These are phyloP conservation scores for Heliamphora exappendiculata DNA, from an alignment of 148 eudicot genomes.

Conservation along the genomic window DNA sequence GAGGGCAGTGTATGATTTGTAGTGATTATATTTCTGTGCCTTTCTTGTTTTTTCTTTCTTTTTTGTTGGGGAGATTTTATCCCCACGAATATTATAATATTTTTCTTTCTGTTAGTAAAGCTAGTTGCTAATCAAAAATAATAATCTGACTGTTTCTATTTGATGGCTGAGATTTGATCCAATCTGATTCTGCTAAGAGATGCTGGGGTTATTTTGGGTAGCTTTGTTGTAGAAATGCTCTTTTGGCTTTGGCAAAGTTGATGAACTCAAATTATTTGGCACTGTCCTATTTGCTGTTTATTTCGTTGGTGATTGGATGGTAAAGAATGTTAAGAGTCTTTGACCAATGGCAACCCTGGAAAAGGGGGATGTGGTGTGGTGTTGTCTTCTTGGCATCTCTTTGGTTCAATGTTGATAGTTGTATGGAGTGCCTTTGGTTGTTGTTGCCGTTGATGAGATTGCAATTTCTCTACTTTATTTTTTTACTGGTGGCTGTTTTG, in stretches of 20 bases:
- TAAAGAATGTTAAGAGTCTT: not conserved
- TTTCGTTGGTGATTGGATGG: not conserved
- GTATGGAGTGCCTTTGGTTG: not conserved
- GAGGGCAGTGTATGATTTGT: too few species aligned
- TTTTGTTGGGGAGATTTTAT: too few species aligned
- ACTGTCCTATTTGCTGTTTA: not conserved
- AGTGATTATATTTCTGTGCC: too few species aligned
- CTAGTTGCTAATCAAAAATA: too few species aligned
- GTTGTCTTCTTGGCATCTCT: not conserved
- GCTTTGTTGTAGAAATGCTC: not conserved
- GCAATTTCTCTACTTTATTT: not conserved
- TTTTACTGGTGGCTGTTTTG: too few species aligned
- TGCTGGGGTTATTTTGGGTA: not conserved
- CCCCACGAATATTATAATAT: too few species aligned
- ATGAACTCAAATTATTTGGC: not conserved
- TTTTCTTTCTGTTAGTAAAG: too few species aligned
- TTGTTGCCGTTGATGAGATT: not conserved
- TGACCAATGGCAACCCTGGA: not conserved
- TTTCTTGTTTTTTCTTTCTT: too few species aligned
- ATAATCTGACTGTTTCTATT: too few species aligned
- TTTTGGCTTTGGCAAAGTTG: not conserved
- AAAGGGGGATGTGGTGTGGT: too few species aligned
- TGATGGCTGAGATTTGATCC: too few species aligned
- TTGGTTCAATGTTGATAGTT: not conserved
- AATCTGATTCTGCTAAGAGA: not conserved